Percentiles rank a stretch among this genome's conserved stretches.
phyloP scores from a whole-genome alignment of 2,329 filamentous ascomycete species.

The Bipolaris victoriae region DNA sequence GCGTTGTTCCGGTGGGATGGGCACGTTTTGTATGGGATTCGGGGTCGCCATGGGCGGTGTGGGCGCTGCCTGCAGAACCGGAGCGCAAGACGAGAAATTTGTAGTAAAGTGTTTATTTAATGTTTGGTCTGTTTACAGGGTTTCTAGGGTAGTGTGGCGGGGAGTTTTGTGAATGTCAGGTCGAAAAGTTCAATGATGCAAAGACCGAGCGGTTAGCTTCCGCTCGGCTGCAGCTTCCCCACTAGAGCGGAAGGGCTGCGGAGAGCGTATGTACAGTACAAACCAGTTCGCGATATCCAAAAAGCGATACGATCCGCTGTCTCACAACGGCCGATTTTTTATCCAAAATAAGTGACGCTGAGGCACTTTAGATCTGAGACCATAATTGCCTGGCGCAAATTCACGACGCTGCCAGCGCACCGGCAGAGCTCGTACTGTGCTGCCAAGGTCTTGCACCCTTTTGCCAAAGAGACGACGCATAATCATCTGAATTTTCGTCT shows the following conservation, averaged over 20 bases:
- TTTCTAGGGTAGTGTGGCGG: background rate
- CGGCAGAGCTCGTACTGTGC: background rate
- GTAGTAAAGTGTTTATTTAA: background rate
- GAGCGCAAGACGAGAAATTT: background rate
- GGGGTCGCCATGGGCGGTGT: slow-evolving; percentile 33
- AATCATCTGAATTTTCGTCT: slow-evolving; percentile 21
- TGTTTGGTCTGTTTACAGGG: background rate
- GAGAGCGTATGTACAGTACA: background rate
- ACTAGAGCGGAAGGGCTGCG: slow-evolving; percentile 14
- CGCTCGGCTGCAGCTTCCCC: slow-evolving; percentile 38
- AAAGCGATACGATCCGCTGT: background rate
- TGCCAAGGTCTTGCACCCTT: background rate
- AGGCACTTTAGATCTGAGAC: background rate
- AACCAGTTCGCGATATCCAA: background rate
- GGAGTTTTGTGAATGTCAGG: slow-evolving; percentile 7
- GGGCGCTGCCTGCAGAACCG: background rate
- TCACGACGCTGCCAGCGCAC: background rate
- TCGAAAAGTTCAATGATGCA: slow-evolving; percentile 42
- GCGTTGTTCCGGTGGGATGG: slow-evolving; percentile 44
- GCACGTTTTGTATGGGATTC: slow-evolving; percentile 21
- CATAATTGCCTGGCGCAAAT: background rate
- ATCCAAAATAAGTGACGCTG: background rate
- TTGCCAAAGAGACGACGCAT: background rate
- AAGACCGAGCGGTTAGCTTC: slow-evolving; percentile 21
- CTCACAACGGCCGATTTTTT: background rate